phyloP scores from a whole-genome alignment of 2,329 filamentous ascomycete genomes.

The Leptosphaerulina australis region DNA sequence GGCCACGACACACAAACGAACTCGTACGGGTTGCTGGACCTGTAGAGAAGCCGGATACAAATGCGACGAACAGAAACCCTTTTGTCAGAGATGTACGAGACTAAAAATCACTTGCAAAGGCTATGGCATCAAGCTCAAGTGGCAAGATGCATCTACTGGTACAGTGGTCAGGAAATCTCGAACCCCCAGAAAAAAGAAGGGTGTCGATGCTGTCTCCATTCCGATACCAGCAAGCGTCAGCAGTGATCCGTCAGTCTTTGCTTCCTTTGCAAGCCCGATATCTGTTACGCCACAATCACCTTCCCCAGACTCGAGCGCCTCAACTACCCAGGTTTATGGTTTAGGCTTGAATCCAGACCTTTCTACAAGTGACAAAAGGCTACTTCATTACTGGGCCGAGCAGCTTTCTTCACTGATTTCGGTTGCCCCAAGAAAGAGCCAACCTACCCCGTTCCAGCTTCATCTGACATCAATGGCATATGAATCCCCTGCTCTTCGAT shows the following conservation, averaged over 20 bases:
- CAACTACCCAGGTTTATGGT: conserved; percentile 11
- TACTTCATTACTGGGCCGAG: conserved; percentile 39
- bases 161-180: conserved; percentile 23
- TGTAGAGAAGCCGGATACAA: conserved; percentile 44
- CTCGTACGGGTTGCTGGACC: conserved; percentile 42
- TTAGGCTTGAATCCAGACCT: conserved; percentile 20
- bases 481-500: conserved; percentile 34
- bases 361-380: conserved; percentile 27
- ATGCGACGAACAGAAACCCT: conserved; percentile 41
- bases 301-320: conserved; percentile 12
- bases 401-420: conserved; percentile 36
- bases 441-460: conserved; percentile 33
- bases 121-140: conserved; percentile 40
- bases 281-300: conserved; percentile 13
- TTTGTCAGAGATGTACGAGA: conserved; percentile 35
- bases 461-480: conserved; percentile 39
- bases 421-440: conserved; percentile 27
- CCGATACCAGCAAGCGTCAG: conserved; percentile 24
- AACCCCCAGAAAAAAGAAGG: conserved; percentile 24
- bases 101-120: conserved; percentile 41
- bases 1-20: conserved; percentile 36
- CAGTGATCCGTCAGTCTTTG: conserved; percentile 24
- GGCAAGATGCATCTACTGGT: conserved; percentile 28
- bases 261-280: conserved; percentile 6
- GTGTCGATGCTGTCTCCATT: background rate